These are phyloP conservation scores for Escovopsis sp. DNA, from an alignment of 2,329 filamentous ascomycete species.

Conservation along the genomic window DNA sequence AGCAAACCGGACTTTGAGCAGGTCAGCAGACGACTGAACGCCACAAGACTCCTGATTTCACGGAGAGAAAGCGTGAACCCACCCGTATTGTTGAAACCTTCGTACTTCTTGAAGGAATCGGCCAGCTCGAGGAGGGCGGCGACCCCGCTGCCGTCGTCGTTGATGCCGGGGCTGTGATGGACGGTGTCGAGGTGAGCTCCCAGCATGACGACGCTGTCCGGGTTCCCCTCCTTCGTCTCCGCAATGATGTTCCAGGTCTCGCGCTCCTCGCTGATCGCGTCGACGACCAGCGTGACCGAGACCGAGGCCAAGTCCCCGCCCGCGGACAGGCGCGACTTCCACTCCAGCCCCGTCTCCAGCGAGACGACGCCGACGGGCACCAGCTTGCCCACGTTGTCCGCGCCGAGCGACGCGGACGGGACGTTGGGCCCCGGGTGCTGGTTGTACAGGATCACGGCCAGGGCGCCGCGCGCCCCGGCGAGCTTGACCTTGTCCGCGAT, in stretches of 20 bases:
- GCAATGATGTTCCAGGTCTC: conserved; percentile 24
- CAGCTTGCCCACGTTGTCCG: conserved; percentile 17
- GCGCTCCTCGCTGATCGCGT: conserved; percentile 18
- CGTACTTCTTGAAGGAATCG: conserved; percentile 19
- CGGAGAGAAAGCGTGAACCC: neutral
- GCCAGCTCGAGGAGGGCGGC: conserved; percentile 22
- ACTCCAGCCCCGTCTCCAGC: conserved; percentile 17
- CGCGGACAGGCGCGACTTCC: conserved; percentile 16
- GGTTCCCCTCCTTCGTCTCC: conserved; percentile 25
- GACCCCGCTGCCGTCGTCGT: conserved; percentile 25
- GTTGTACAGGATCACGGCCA: conserved; percentile 44
- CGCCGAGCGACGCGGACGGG: conserved; percentile 34
- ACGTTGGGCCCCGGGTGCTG: conserved; percentile 30
- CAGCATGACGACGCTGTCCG: conserved; percentile 24
- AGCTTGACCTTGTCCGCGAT: conserved; percentile 27
- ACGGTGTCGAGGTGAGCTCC: conserved; percentile 26
- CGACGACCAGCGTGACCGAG: conserved; percentile 16
- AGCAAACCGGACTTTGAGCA: conserved; percentile 20
- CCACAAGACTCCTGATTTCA: neutral
- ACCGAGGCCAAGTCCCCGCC: conserved; percentile 13
- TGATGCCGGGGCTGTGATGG: conserved; percentile 22
- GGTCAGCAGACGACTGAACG: neutral
- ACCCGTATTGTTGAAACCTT: conserved; percentile 19
- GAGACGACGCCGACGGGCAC: conserved; percentile 19
- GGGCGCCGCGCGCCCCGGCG: conserved; percentile 25